A percentile compares a stretch with the other conserved stretches of the same genome.
Conservation (phyloP, 176 grass and related monocot species). For the Elymus sibiricus region DNA sequence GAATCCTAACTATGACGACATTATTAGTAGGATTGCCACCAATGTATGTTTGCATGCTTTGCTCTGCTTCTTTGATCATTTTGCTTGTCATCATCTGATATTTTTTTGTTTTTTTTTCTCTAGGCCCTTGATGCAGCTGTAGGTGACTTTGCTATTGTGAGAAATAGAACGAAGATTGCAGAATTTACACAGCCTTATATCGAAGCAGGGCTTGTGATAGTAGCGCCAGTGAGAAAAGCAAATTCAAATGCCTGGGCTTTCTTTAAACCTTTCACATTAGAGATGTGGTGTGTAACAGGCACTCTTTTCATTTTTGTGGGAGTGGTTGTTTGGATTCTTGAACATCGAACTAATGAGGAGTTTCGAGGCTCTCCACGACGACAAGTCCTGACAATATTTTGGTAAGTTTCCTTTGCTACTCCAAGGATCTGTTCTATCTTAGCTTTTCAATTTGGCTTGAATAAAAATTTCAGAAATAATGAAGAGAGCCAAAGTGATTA, state of each 20-base stretch:
- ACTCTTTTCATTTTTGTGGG: constrained; percentile 81
- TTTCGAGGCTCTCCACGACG: constrained; percentile 64
- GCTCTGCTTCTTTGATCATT: constrained; percentile 16
- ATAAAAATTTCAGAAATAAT: neutral
- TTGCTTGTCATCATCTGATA: constrained; percentile 21
- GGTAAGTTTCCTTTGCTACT: constrained; percentile 36
- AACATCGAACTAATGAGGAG: constrained; percentile 69
- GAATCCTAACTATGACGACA: constrained; percentile 63
- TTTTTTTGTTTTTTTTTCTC: neutral
- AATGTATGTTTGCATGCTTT: constrained; percentile 51
- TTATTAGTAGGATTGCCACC: constrained; percentile 55
- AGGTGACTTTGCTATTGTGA: constrained; percentile 81
- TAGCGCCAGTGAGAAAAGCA: constrained; percentile 35
- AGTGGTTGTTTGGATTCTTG: constrained; percentile 80
- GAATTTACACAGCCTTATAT: constrained; percentile 84
- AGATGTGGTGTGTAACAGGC: constrained; percentile 81
- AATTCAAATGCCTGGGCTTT: constrained; percentile 77
- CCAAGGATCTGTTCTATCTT: neutral
- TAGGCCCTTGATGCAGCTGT: constrained; percentile 76
- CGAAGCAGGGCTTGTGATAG: constrained; percentile 75
- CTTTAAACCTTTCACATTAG: constrained; percentile 74
- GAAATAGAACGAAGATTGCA: constrained; percentile 59
- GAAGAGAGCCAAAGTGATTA: neutral
- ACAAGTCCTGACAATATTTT: constrained; percentile 70
- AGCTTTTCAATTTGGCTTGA: neutral